These are phyloP conservation scores for Coniella lustricola DNA, from an alignment of 2,329 filamentous ascomycete species.

Conservation along the genomic window DNA sequence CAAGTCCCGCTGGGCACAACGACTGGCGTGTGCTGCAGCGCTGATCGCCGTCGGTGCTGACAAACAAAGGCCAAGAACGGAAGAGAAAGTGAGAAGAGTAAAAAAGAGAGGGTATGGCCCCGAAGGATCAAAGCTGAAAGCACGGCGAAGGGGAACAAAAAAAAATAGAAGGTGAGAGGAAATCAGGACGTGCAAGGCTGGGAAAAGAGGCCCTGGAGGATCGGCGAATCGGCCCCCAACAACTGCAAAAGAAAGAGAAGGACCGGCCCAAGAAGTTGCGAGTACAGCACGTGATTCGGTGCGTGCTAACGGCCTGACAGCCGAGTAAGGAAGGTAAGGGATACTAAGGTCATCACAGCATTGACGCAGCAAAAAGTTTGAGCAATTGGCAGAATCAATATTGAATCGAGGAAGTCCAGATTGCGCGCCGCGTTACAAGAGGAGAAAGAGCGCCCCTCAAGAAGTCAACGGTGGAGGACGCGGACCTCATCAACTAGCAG, in stretches of 20 bases:
- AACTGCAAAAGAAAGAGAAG: not conserved
- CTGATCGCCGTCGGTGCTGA: too few species aligned
- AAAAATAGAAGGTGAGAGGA: not conserved
- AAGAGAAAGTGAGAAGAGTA: not conserved
- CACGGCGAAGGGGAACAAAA: not conserved
- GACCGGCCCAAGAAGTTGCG: not conserved
- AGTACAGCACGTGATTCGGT: not conserved
- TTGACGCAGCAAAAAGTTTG: not conserved
- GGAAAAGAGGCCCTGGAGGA: constrained; percentile 1
- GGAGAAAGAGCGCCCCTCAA: not conserved
- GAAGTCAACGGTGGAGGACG: not conserved
- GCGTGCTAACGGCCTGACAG: not conserved
- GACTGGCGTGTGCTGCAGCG: too few species aligned
- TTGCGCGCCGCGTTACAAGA: not conserved
- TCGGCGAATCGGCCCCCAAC: constrained; percentile 1
- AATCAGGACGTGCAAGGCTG: not conserved
- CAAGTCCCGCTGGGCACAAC: too few species aligned
- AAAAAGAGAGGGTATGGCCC: not conserved
- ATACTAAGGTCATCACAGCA: too few species aligned
- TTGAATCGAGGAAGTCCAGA: too few species aligned
- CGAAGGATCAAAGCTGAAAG: not conserved
- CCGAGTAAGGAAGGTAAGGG: too few species aligned
- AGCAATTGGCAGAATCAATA: too few species aligned
- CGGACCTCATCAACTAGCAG: not conserved
- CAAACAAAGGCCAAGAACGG: too few species aligned